Conservation (phyloP, 2,329 filamentous ascomycete genomes). For the Pestalotiopsis sp. region DNA sequence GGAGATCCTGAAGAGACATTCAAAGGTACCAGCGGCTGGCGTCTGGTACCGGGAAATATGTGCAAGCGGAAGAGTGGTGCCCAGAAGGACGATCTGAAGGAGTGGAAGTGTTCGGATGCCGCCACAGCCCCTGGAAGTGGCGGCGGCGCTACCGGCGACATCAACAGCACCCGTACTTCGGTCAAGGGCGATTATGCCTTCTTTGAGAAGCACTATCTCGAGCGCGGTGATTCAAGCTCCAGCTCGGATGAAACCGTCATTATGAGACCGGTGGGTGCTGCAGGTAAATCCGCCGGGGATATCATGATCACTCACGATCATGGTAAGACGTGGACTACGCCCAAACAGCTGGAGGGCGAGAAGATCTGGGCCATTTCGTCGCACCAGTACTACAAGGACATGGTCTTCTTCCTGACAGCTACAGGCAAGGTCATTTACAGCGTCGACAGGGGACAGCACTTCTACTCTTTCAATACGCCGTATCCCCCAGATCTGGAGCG, state of each 20-base stretch:
- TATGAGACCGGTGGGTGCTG: conserved; percentile 51
- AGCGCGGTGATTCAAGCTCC: conserved; percentile 68
- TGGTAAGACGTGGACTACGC: conserved; percentile 79
- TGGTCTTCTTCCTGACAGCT: conserved; percentile 82
- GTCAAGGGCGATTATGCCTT: conserved; percentile 63
- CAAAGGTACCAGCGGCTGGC: conserved; percentile 86
- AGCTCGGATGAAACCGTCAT: conserved; percentile 75
- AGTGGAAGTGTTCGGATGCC: conserved; percentile 75
- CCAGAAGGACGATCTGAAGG: conserved; percentile 72
- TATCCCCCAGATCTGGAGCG: conserved; percentile 45
- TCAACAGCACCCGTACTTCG: conserved; percentile 60
- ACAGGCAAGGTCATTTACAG: conserved; percentile 75
- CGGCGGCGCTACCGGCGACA: conserved; percentile 66
- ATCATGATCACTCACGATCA: conserved; percentile 82
- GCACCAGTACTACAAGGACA: conserved; percentile 81
- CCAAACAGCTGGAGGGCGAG: conserved; percentile 67
- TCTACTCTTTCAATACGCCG: conserved; percentile 75
- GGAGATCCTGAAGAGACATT: conserved; percentile 71
- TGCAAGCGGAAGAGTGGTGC: conserved; percentile 65
- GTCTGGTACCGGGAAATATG: conserved; percentile 83
- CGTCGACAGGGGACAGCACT: conserved; percentile 73
- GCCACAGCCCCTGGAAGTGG: conserved; percentile 50
- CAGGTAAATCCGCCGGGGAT: conserved; percentile 52
- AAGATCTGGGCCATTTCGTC: conserved; percentile 73
- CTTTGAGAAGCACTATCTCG: conserved; percentile 73